Percentiles rank a stretch among this genome's conserved stretches.
Evolutionary conservation across 257 asterid genomes (phyloP).

Genomic region (Verbascum thapsus): DNA sequence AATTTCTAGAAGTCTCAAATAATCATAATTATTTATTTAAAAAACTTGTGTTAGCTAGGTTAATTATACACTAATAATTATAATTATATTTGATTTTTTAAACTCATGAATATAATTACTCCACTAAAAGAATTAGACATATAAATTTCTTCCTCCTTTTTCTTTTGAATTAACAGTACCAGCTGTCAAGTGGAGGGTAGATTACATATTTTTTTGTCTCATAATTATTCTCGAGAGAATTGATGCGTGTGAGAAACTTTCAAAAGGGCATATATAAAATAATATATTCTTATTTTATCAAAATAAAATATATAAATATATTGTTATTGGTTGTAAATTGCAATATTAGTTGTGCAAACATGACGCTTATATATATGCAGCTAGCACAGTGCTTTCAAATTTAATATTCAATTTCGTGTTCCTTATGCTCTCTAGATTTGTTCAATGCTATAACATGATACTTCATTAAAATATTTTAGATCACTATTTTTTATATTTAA

Average conservation of each 20-base stretch:
- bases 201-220: not conserved
- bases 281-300: too few species aligned
- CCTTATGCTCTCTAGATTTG: constrained; percentile 30
- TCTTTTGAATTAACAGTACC: constrained; percentile 11
- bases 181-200: not conserved
- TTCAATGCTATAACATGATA: constrained; percentile 37
- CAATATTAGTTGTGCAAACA: too few species aligned
- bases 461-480: constrained; percentile 30
- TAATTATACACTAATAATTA: too few species aligned
- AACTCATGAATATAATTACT: too few species aligned
- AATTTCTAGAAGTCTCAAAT: too few species aligned
- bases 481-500: constrained; percentile 22
- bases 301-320: too few species aligned
- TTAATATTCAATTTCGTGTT: constrained; percentile 12
- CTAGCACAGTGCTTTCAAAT: constrained; percentile 11
- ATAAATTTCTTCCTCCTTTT: too few species aligned
- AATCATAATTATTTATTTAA: too few species aligned
- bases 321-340: constrained; percentile 7
- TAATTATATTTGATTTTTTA: too few species aligned
- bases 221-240: constrained; percentile 7
- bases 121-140: not conserved
- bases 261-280: constrained; percentile 31
- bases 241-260: too few species aligned
- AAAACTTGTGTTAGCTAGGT: too few species aligned
- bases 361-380: constrained; percentile 15